These are phyloP conservation scores for Colletotrichum sp. DNA, from an alignment of 2,329 filamentous ascomycete genomes.

Conservation along the genomic window DNA sequence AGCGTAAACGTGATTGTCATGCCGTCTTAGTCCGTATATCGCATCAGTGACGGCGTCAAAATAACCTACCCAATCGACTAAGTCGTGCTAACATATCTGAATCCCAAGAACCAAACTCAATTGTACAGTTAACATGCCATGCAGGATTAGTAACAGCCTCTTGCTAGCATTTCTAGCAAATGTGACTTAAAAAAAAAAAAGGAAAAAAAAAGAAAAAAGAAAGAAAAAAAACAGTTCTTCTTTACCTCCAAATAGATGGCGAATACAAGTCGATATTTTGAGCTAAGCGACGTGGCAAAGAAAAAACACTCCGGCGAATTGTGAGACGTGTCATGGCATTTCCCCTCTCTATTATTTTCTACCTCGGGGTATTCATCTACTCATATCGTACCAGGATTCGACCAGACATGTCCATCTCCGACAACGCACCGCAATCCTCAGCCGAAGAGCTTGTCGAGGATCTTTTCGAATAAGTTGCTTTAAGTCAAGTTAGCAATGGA, in stretches of 20 bases:
- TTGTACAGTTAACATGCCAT: neutral
- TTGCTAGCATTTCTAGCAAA: neutral
- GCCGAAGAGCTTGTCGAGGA: constrained; percentile 10
- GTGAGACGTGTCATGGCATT: neutral
- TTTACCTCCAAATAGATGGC: too few relatives aligned
- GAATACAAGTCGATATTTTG: fast-evolving
- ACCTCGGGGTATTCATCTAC: neutral
- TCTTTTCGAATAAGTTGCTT: neutral
- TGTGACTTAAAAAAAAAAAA: too few relatives aligned
- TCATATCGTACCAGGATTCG: too few relatives aligned
- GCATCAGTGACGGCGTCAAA: fast-evolving
- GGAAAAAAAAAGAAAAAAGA: too few relatives aligned
- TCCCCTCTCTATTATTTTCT: neutral
- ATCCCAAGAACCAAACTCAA: fast-evolving
- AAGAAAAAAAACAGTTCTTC: neutral
- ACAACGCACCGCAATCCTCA: neutral
- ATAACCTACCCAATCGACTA: fast-evolving
- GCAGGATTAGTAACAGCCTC: neutral
- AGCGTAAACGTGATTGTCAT: fast-evolving
- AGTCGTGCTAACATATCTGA: neutral
- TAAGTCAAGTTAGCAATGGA: neutral
- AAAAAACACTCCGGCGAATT: fast-evolving
- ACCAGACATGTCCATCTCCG: fast-evolving
- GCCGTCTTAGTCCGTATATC: fast-evolving
- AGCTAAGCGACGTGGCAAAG: fast-evolving